Conservation (phyloP, 305 asterid species). For the Fraxinus nigra region DNA sequence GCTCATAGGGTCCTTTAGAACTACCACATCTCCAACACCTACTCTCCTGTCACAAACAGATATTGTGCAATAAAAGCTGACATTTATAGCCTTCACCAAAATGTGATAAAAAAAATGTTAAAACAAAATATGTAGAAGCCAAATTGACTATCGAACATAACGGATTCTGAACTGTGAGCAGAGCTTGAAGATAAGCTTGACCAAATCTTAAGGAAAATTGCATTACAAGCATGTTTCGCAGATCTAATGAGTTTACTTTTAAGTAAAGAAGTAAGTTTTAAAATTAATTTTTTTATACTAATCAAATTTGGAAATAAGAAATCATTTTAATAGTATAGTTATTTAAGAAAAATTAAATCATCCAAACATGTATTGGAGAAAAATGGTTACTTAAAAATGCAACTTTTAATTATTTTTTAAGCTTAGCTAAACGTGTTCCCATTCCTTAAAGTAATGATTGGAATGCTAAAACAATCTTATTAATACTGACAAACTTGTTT, state of each 20-base stretch:
- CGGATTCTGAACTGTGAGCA: not conserved
- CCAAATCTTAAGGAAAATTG: not conserved
- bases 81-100: not conserved
- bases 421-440: not conserved
- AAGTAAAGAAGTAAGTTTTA: not conserved
- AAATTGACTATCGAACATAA: not conserved
- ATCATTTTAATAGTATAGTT: not conserved
- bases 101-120: not conserved
- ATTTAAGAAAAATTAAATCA: not conserved
- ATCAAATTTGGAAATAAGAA: not conserved
- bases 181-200: not conserved
- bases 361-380: not conserved
- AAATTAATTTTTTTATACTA: not conserved
- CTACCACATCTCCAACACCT: conserved; percentile 73
- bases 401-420: not conserved
- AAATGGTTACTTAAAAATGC: not conserved
- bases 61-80: not conserved
- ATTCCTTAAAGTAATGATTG: not conserved
- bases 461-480: not conserved
- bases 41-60: conserved; percentile 48
- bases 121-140: not conserved
- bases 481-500: not conserved
- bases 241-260: not conserved
- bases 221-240: not conserved
- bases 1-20: conserved; percentile 65